Evolutionary conservation across 2,329 filamentous ascomycete species (phyloP).

Genomic region (Fusarium udum): DNA sequence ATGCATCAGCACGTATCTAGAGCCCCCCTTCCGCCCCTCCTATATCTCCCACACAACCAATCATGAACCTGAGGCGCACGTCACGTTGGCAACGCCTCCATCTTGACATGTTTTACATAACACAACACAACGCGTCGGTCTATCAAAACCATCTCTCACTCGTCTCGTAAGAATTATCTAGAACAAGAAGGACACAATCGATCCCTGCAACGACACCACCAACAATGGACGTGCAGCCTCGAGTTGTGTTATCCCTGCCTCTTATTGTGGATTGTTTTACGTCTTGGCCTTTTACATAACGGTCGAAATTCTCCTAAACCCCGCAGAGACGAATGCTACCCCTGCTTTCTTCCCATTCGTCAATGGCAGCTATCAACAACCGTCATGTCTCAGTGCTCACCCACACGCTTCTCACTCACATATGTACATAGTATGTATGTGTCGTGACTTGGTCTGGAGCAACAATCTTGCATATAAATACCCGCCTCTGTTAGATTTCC

Average conservation of each 20-base stretch:
- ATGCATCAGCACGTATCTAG: slow-evolving; percentile 21
- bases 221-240: neutral
- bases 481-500: slow-evolving; percentile 4
- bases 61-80: slow-evolving; percentile 19
- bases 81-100: slow-evolving; percentile 35
- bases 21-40: slow-evolving; percentile 3
- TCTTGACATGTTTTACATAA: neutral
- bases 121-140: neutral
- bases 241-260: neutral
- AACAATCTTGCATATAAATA: neutral
- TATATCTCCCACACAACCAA: slow-evolving; percentile 13
- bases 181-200: slow-evolving; percentile 11
- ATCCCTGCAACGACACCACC: neutral
- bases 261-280: neutral
- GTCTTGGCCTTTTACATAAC: neutral
- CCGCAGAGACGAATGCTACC: slow-evolving; percentile 13
- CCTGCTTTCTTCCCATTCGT: slow-evolving; percentile 17
- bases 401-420: slow-evolving; percentile 1
- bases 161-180: slow-evolving; percentile 11
- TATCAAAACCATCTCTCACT: neutral
- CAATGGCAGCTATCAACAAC: slow-evolving; percentile 22
- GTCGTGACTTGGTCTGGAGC: neutral
- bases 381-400: neutral
- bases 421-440: neutral
- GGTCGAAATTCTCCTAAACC: slow-evolving; percentile 6